These are phyloP conservation scores for Lyophyllum atratum DNA, from an alignment of 768 basidiomycete genomes.

Conservation along the genomic window DNA sequence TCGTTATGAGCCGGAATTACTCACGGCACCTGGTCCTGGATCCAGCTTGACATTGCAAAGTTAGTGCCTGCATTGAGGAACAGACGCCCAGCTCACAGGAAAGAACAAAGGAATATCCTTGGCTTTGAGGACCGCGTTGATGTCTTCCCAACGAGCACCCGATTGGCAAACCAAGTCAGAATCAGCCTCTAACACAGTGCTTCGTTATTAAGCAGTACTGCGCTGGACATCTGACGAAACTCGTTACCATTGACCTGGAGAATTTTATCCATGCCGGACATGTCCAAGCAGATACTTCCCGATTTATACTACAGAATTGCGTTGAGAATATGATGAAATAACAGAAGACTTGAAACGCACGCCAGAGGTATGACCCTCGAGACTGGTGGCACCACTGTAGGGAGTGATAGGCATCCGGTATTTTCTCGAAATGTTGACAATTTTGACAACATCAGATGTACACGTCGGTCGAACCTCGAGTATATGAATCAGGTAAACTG, in stretches of 20 bases:
- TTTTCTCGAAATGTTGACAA: conserved; percentile 76
- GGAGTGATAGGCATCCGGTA: conserved; percentile 77
- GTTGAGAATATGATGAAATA: neutral
- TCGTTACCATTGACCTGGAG: conserved; percentile 68
- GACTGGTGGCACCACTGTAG: conserved; percentile 83
- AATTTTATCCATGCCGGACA: conserved; percentile 83
- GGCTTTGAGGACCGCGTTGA: conserved; percentile 68
- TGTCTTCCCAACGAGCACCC: conserved; percentile 77
- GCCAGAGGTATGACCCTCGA: conserved; percentile 86
- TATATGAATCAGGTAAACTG: conserved; percentile 12
- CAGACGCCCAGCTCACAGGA: conserved; percentile 51
- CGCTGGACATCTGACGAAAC: neutral
- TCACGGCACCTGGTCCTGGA: conserved; percentile 70
- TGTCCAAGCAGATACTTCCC: conserved; percentile 81
- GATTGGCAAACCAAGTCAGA: conserved; percentile 77
- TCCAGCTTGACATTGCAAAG: conserved; percentile 50
- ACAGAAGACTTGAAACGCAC: conserved; percentile 38
- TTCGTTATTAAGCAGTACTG: neutral
- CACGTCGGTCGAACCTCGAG: conserved; percentile 55
- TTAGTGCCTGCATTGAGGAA: neutral
- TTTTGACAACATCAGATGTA: conserved; percentile 82
- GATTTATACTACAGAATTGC: conserved; percentile 34
- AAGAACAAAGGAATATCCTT: conserved; percentile 83
- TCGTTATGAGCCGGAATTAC: conserved; percentile 19
- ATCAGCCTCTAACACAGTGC: conserved; percentile 53